Evolutionary conservation across 441 rosid genomes (phyloP), one percentile per base, ranked within the genome.

Genomic region (Populus hybrid): DNA sequence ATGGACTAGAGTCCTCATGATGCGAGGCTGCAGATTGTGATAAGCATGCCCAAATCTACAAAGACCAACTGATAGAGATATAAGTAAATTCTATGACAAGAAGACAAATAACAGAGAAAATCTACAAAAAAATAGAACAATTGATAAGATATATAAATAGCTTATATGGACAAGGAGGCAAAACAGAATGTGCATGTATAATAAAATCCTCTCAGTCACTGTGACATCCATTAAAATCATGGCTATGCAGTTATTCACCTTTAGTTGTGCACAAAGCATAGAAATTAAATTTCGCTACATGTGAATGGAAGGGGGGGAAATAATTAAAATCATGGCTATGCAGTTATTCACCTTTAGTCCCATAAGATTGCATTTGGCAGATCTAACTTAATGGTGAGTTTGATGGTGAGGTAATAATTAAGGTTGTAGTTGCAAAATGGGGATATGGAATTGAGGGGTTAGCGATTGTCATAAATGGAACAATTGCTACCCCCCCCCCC

Each of bases 1-100:
- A 84, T 89, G 93, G 78, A 96, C 82, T 76, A 96, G 84, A 79
- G 98, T 95, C 88, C 85, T 94, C 6, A 94, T 94, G 70, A 96
- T 84, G 70, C 99, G 98, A n/a, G 97, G 85, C 88, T 91, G 98
- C 70, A 94, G 94, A 82, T 91, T 92, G 79, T 80, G 89, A 80
- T 91, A 92, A 63, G 87, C 89, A 80, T 88, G 92, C 73, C 97
- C 98, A 78, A 86, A 96, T 85, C 99, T 94, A 87, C 83, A 84
- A 72, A 28, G 30, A 66, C 53, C 30, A 67, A 67, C 63, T 36
- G 32, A 40, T 82, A 75, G 80, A 79, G 67, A 69, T n/a, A 32
- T 64, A 81, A 40, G 53, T 11, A 71, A 9, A n/a, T 50, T 32
- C n/a, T 14, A 4, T 23, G 28, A 10, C 21, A 26, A 26, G 59